phyloP scores from a whole-genome alignment of 2,329 filamentous ascomycete species.

The Botryotinia narcissicola region DNA sequence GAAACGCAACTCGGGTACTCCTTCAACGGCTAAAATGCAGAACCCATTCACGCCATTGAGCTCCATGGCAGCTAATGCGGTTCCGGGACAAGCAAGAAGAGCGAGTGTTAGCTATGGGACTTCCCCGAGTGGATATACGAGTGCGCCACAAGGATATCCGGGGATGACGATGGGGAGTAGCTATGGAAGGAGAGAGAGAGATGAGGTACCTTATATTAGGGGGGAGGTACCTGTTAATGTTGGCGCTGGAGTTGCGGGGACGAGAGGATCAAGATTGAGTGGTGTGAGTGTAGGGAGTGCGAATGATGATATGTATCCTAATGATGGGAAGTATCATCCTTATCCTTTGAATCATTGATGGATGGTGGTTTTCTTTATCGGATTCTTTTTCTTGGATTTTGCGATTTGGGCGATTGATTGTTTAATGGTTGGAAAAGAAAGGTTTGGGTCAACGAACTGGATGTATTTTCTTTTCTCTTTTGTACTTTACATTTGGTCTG shows the following conservation, averaged over 20 bases:
- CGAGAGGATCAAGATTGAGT: background rate
- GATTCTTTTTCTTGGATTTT: background rate
- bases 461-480: background rate
- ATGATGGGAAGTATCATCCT: conserved; percentile 35
- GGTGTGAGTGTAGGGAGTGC: conserved; percentile 9
- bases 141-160: conserved; percentile 13
- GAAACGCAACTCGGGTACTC: conserved; percentile 4
- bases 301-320: conserved; percentile 19
- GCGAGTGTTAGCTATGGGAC: conserved; percentile 14
- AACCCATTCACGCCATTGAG: conserved; percentile 11
- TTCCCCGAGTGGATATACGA: background rate
- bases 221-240: conserved; percentile 4
- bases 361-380: background rate
- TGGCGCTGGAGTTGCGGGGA: background rate
- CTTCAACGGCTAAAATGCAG: background rate
- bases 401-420: background rate
- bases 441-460: background rate
- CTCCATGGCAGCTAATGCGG: background rate
- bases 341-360: conserved; percentile 18
- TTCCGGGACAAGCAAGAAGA: background rate
- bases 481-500: background rate
- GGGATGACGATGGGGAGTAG: background rate
- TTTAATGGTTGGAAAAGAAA: background rate
- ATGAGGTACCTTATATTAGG: conserved; percentile 15
- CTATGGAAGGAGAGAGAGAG: background rate